Evolutionary conservation across 371 early-diverging fungal genomes (phyloP).

Genomic region (Parasitella parasitica): DNA sequence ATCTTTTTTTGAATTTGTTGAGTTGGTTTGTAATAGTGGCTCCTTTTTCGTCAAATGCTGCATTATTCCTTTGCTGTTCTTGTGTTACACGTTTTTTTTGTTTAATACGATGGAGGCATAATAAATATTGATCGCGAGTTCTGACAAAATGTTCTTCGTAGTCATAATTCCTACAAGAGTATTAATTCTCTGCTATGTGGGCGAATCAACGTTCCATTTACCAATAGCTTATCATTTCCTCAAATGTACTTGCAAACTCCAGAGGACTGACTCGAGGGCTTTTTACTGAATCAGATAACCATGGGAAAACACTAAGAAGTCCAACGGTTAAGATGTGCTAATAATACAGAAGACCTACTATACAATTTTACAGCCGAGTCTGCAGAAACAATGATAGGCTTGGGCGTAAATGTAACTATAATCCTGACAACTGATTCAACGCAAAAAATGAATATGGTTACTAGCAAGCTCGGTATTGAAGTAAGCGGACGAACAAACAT

Average conservation of each 20-base stretch:
- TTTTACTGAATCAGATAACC: slow-evolving; percentile 45
- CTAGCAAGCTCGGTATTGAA: slow-evolving; percentile 35
- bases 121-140: slow-evolving; percentile 82
- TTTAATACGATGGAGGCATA: slow-evolving; percentile 82
- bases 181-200: neutral
- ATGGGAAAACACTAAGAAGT: slow-evolving; percentile 47
- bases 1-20: slow-evolving; percentile 3
- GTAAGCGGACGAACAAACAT: slow-evolving; percentile 19
- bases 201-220: slow-evolving; percentile 14
- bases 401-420: slow-evolving; percentile 63
- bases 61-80: neutral
- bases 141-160: slow-evolving; percentile 81
- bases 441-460: slow-evolving; percentile 63
- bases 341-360: neutral
- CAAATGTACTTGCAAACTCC: slow-evolving; percentile 58
- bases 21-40: neutral
- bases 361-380: slow-evolving; percentile 45
- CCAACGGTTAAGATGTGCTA: neutral
- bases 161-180: slow-evolving; percentile 50
- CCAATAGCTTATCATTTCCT: slow-evolving; percentile 68
- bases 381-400: slow-evolving; percentile 40
- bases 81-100: neutral
- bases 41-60: slow-evolving; percentile 1
- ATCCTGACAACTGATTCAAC: slow-evolving; percentile 64
- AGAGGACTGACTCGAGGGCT: slow-evolving; percentile 55